Base-by-base conservation (phyloP, 2,329 filamentous ascomycete genomes). In the Lecanicillium sp. region DNA sequence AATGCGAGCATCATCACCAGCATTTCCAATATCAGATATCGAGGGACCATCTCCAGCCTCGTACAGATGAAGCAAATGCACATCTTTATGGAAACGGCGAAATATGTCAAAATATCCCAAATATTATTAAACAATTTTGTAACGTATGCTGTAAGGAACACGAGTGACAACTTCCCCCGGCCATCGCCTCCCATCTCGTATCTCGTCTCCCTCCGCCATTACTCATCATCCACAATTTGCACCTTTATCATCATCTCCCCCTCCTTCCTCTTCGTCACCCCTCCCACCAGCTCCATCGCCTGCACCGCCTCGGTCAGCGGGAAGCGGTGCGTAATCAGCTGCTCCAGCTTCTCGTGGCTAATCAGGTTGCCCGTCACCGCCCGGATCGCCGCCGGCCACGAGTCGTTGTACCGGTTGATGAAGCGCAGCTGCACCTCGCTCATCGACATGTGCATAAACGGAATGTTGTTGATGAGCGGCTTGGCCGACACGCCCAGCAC, bases 361-460 rank as follows among this genome's bases (percentile, higher is more conserved):
- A 85, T 52, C 2, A 83, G 65, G 0, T 72, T 72, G 4, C 77
- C 74, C 29, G 66, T 68, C 19, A 85, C 52, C 34, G 73, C 75
- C 6, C 72, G 65, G 25, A 85, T 79, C 0, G 76, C 81, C 0
- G 73, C 69, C 0, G 80, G 79, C 80, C 81, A 85, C 0, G 79
- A 84, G 50, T 84, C 78, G 29, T 71, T 66, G 53, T 84, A 85
- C 7, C 81, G 68, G 55, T 85, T 84, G 53, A 84, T 84, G 59
- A 85, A 85, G 28, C 72, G 74, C 18, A 85, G 62, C 47, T 83
- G 45, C 43, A 73, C 71, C 64, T 81, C 77, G 4, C 74, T 72
- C 28, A 81, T 54, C 4, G 73, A 79, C 15, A 81, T 49, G 51
- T 81, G 76, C 78, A 81, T 82, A 45, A 82, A 81, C 0, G 77